Base-by-base conservation (phyloP, 148 eudicot genomes). In the Rheum nobile region DNA sequence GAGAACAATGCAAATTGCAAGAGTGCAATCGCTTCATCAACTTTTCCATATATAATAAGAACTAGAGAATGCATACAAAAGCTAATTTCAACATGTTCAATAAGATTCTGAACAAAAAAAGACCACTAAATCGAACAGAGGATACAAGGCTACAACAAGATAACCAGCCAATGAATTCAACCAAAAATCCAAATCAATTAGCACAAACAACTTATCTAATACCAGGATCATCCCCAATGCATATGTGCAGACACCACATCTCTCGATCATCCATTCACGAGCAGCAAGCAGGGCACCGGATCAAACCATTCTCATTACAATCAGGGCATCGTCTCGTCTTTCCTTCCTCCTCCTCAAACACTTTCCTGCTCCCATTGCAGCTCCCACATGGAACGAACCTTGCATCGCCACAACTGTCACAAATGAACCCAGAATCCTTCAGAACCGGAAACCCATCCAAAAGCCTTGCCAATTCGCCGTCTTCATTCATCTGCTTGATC, bases 231-330 rank as follows among this genome's bases (percentile, higher is more conserved):
- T 55, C 31, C 21, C n/a, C 6, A n/a, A 48, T 4, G 54, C 21
- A 8, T 54, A 54, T 54, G 61, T 54, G 29, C 43, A 41, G 6
- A 41, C 43, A 41, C 43, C 54, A 19, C n/a, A n/a, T n/a, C n/a
- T n/a, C n/a, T n/a, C n/a, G n/a, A 16, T 32, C 21, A 32, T 8
- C 22, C 69, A 65, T 59, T 93, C 88, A 94, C 26, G 84, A 75
- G 83, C 93, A 90, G 77, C 99, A 95, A 67, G 73, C 76, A 2
- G 92, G 88, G 79, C 99, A 95, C 29, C 97, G 86, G 80, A 95
- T 80, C 84, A 95, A 78, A 48, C 99, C 99, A 42, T 95, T 95
- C 83, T 95, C 97, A 73, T 95, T 95, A 80, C 99, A 95, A n/a
- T 80, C 79, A 0, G 81, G 54, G 79, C 99, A 95, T 75, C 84